phyloP scores from a whole-genome alignment of 2,329 filamentous ascomycete genomes.

The Tothia fuscella region DNA sequence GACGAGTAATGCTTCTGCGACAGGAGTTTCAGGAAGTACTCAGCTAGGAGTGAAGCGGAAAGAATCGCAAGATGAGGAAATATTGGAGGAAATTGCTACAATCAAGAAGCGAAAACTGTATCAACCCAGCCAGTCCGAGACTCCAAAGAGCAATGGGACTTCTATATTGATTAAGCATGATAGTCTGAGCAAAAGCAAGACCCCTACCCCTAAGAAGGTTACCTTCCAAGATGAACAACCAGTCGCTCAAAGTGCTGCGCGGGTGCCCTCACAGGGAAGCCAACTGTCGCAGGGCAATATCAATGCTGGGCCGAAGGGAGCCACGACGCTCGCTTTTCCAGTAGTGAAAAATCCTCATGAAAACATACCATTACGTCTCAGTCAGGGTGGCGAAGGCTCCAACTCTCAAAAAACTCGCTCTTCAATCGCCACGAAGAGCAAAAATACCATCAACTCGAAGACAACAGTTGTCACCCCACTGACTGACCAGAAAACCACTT shows the following conservation, averaged over 20 bases:
- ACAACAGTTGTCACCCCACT: slow-evolving; percentile 18
- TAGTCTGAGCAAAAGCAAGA: neutral
- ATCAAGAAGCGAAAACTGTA: slow-evolving; percentile 7
- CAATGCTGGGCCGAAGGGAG: slow-evolving; percentile 26
- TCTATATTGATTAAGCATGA: neutral
- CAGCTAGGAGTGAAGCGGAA: slow-evolving; percentile 17
- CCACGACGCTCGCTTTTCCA: slow-evolving; percentile 49
- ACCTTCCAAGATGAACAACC: slow-evolving; percentile 3
- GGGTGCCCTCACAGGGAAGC: slow-evolving; percentile 8
- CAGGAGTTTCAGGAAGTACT: slow-evolving; percentile 9
- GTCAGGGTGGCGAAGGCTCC: slow-evolving; percentile 50
- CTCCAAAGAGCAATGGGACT: neutral
- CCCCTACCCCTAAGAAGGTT: slow-evolving; percentile 2
- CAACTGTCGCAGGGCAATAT: slow-evolving; percentile 28
- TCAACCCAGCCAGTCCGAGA: neutral
- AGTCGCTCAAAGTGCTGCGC: neutral
- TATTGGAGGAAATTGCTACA: slow-evolving; percentile 5
- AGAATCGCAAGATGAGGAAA: neutral
- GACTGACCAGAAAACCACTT: slow-evolving; percentile 14
- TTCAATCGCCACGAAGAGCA: slow-evolving; percentile 12
- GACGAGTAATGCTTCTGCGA: neutral
- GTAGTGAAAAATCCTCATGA: slow-evolving; percentile 68
- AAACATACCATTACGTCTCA: slow-evolving; percentile 50
- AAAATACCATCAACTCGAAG: slow-evolving; percentile 14
- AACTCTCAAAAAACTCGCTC: slow-evolving; percentile 26